A percentile compares a stretch with the other conserved stretches of the same genome.
These are phyloP conservation scores for Piper longum DNA, from an alignment of 164 flowering plant species.

Conservation along the genomic window DNA sequence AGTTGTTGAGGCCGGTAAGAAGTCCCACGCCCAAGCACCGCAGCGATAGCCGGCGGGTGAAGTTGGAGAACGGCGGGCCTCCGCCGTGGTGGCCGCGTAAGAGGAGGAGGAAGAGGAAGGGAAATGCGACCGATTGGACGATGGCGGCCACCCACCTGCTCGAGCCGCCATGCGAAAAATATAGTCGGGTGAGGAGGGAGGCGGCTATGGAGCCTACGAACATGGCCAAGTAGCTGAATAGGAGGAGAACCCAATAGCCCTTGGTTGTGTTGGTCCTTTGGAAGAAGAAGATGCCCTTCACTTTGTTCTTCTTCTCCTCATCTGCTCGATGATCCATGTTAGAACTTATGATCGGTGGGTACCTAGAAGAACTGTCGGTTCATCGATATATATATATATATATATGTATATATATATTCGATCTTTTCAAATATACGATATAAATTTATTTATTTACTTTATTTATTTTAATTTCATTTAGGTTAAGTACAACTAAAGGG, in stretches of 20 bases:
- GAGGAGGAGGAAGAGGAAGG: slow-evolving; percentile 44
- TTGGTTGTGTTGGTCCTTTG: background rate
- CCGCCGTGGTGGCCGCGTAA: slow-evolving; percentile 29
- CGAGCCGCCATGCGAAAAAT: slow-evolving; percentile 66
- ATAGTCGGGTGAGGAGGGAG: slow-evolving; percentile 42
- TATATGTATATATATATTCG: too few relatives aligned
- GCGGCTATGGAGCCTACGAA: slow-evolving; percentile 52
- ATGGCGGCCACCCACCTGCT: slow-evolving; percentile 69
- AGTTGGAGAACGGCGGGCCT: slow-evolving; percentile 29
- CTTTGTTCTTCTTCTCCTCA: too few relatives aligned
- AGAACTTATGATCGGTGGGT: background rate
- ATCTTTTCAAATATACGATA: too few relatives aligned
- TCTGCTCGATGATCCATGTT: background rate
- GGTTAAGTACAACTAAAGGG: too few relatives aligned
- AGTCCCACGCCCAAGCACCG: slow-evolving; percentile 32
- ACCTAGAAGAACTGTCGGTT: too few relatives aligned
- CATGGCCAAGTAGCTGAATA: slow-evolving; percentile 26
- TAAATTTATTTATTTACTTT: too few relatives aligned
- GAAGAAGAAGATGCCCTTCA: background rate
- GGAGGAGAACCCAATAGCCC: slow-evolving; percentile 27
- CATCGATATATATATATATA: too few relatives aligned
- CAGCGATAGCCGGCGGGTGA: slow-evolving; percentile 17
- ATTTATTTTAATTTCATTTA: too few relatives aligned
- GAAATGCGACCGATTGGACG: slow-evolving; percentile 71
- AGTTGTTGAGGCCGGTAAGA: slow-evolving; percentile 49